Base-by-base conservation (phyloP, 164 flowering plant genomes). In the Umbellularia californica region DNA sequence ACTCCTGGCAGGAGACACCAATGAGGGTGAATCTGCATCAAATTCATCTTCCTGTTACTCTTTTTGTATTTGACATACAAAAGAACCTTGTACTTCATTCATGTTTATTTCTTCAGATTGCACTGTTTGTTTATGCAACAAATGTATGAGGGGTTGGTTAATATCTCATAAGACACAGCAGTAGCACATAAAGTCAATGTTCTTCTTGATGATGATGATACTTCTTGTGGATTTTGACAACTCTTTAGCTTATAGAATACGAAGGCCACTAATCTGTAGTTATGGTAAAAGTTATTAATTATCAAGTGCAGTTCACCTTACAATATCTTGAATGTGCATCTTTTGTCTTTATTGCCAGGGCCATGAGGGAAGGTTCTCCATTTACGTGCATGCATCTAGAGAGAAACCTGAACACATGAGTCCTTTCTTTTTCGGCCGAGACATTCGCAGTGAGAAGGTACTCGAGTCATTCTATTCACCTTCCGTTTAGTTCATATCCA, bases 381-480 rank as follows among this genome's bases (percentile, higher is more conserved):
- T 94, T 58, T 92, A 92, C 82, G 85, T 94, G 47, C 98, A 94
- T 82, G 94, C 96, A 74, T 94, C 98, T 52, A 89, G 82, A 83
- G 90, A 86, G 50, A 92, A 84, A 71, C 90, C 98, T 58, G 83
- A 87, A 64, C 96, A 92, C 78, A 76, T 78, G 66, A 94, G 96
- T 79, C 88, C 82, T 35, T 86, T 89, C 78, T 94, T 92, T 72
- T 12, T 80, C 25, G 78, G 84, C 65, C 83, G 87, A 10, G 97
- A 92, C 6, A 87, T 92, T 58, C 95, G 84, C 69, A 90, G 96
- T 75, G 90, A 85, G 24, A 85, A 88, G 96, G 97, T 92, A 75
- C 33, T n/a, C 2, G 47, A 68, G 27, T 41, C 20, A 58, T 17
- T 63, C 62, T 51, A 27, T 55, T 35, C 71, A 41, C 58, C 51